Percentiles rank a stretch among this genome's conserved stretches.
Evolutionary conservation across 441 rosid genomes (phyloP).

Genomic region (Cnidoscolus chayamansa): DNA sequence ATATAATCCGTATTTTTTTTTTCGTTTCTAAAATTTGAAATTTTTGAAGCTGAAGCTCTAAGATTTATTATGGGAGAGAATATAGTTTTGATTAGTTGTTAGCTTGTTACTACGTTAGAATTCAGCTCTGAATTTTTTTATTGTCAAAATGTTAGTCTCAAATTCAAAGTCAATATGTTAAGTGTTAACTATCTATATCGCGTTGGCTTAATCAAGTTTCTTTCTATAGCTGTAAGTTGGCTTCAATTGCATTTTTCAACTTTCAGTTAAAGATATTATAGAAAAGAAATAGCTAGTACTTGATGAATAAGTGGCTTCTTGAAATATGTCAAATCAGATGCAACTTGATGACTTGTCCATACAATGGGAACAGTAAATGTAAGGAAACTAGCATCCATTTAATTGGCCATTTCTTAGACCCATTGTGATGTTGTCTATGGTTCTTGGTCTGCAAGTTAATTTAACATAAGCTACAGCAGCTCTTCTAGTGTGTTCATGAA

Average conservation of each 20-base stretch:
- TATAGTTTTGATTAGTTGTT: neutral
- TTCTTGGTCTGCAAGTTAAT: neutral
- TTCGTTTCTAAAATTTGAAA: neutral
- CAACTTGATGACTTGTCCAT: neutral
- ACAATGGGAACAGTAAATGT: neutral
- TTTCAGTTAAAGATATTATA: neutral
- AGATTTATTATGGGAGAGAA: neutral
- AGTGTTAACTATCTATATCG: no score
- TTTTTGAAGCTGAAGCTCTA: neutral
- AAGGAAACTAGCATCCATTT: neutral
- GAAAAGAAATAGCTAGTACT: neutral
- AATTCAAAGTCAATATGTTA: neutral
- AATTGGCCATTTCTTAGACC: neutral
- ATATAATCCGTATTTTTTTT: neutral
- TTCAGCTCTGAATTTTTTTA: neutral
- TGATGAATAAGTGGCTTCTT: neutral
- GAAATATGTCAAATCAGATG: neutral
- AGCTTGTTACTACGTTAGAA: neutral
- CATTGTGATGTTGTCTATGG: neutral
- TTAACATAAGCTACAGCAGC: neutral
- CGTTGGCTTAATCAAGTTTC: neutral
- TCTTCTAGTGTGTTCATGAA: neutral
- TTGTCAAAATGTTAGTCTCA: neutral
- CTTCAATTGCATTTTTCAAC: neutral
- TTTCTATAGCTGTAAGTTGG: neutral